Base-by-base conservation (phyloP, 306 rosid genomes). In the Luffa aegyptiaca region DNA sequence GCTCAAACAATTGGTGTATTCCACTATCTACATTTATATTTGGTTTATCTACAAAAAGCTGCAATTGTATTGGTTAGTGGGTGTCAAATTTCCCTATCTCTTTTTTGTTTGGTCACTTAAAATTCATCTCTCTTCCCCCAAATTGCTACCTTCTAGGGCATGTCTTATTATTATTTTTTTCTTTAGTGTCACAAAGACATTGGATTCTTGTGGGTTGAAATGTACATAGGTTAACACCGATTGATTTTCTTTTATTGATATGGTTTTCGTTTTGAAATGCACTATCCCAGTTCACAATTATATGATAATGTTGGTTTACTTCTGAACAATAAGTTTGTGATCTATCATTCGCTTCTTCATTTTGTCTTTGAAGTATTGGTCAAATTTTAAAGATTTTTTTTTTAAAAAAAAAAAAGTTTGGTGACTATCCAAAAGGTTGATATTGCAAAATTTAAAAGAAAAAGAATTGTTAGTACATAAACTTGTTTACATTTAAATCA, bases 11-110 rank as follows among this genome's bases (percentile, higher is more conserved):
- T 20, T 72, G 77, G 13, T 72, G 77, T 49, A 46, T 6, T 74
- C 78, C 78, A 74, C 78, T 74, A 74, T 51, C 78, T 51, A 51
- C 10, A 31, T 31, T 72, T 72, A 3, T 74, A 16, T 20, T 45
- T 48, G 1, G 8, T 72, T 72, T 72, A 51, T 74, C 16, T 10
- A 74, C 31, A 14, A 16, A 74, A 74, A 74, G 46, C 46, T 74
- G 63, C 35, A 51, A 16, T 74, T 74, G 31, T 49, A 49, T 74
- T 74, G 62, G 2, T 51, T 3, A 74, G 44, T 74, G 62, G 62
- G 33, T 74, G 3, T 74, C 78, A 49, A 74, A 51, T 74, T 72
- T 72, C 41, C 45, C 62, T 8, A 14, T 21, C 41, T n/a, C 10
- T 46, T 21, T 10, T 20, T 44, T 70, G 1, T 44, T 42, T 44